Evolutionary conservation across 257 asterid species (phyloP).

Genomic region (Petunia secreta): DNA sequence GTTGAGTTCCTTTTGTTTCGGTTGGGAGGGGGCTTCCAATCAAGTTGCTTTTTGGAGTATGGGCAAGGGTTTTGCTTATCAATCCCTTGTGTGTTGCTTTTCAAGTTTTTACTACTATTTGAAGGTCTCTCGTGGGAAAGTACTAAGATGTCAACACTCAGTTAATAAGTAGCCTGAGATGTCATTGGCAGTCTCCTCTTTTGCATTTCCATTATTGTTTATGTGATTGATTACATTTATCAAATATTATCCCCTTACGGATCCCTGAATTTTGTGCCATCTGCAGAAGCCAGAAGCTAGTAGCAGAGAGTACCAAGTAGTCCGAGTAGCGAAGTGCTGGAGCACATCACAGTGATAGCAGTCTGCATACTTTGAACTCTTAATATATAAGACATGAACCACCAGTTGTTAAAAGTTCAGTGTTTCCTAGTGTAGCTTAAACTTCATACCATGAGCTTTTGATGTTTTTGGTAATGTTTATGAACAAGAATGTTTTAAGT

Average conservation of each 20-base stretch:
- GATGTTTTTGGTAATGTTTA: slow-evolving; percentile 20
- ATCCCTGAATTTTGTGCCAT: not conserved
- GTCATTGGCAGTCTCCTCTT: not conserved
- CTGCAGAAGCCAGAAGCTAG: slow-evolving; percentile 22
- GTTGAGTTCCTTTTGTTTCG: not conserved
- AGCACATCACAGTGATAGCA: slow-evolving; percentile 5
- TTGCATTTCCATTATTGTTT: not conserved
- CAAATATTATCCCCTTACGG: not conserved
- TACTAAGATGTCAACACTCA: not conserved
- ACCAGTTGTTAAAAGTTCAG: not conserved
- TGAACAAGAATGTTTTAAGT: slow-evolving; percentile 15
- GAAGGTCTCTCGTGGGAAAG: not conserved
- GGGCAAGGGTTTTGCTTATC: not conserved
- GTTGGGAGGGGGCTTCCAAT: not conserved
- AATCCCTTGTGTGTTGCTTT: not conserved
- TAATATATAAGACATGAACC: slow-evolving; percentile 22
- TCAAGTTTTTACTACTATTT: not conserved
- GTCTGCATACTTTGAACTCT: slow-evolving; percentile 25
- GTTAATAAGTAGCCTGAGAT: not conserved
- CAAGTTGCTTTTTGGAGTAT: not conserved
- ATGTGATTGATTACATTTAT: not conserved
- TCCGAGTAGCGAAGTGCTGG: slow-evolving; percentile 5
- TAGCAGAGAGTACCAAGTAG: not conserved
- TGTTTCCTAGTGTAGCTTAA: slow-evolving; percentile 18
- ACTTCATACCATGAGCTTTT: slow-evolving; percentile 22